Conservation (phyloP, 768 basidiomycete genomes). For the Lactarius sp. region DNA sequence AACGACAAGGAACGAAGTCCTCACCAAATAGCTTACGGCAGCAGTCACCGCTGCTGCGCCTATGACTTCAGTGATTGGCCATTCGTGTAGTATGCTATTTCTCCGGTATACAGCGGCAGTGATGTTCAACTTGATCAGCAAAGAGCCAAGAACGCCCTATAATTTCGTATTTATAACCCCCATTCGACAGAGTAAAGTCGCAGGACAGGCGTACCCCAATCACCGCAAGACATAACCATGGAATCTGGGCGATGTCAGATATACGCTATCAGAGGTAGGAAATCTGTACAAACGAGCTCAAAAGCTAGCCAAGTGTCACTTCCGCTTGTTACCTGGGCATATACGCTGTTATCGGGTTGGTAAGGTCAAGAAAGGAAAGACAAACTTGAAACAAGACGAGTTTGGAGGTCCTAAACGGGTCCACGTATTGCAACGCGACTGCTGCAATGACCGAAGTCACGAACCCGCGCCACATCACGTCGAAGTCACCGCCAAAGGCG, state of each 20-base stretch:
- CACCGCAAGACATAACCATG: constrained; percentile 62
- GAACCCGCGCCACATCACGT: constrained; percentile 84
- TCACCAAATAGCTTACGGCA: constrained; percentile 63
- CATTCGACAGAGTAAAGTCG: not conserved
- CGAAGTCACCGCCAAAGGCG: constrained; percentile 63
- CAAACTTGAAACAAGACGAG: constrained; percentile 72
- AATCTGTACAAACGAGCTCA: constrained; percentile 48
- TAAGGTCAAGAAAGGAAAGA: not conserved
- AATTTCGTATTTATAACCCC: constrained; percentile 6
- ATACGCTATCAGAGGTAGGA: not conserved
- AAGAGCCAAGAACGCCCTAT: constrained; percentile 60
- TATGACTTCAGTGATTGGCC: constrained; percentile 63
- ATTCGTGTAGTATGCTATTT: constrained; percentile 50
- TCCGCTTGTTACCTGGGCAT: constrained; percentile 48
- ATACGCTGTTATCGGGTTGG: not conserved
- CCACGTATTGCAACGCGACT: constrained; percentile 74
- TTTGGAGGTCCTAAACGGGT: constrained; percentile 83
- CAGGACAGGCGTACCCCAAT: constrained; percentile 44
- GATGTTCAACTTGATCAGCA: constrained; percentile 63
- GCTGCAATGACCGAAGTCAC: constrained; percentile 86
- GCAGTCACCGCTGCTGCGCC: constrained; percentile 60
- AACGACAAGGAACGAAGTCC: not conserved
- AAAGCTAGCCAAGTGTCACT: constrained; percentile 66
- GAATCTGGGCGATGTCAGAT: constrained; percentile 42
- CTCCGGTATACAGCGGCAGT: constrained; percentile 57